Evolutionary conservation across 1,284 basidiomycete species (phyloP).

Genomic region (Coniophora puteana): DNA sequence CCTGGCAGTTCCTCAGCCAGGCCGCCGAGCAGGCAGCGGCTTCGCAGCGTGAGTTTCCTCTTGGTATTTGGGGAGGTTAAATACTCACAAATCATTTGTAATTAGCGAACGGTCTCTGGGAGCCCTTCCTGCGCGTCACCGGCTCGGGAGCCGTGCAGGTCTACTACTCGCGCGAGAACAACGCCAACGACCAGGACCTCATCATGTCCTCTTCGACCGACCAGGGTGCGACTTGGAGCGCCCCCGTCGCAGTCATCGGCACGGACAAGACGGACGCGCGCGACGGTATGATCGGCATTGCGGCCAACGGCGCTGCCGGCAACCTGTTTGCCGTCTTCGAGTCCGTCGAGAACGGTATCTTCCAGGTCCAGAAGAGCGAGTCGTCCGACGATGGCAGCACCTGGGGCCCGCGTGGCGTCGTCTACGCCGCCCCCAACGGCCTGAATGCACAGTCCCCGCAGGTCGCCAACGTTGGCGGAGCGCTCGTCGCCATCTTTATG

Average conservation of each 20-base stretch:
- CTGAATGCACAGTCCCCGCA: conserved; percentile 17
- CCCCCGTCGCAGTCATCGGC: conserved; percentile 15
- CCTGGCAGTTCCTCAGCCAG: conserved; percentile 19
- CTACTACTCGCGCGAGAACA: conserved; percentile 21
- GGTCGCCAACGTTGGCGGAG: conserved; percentile 13
- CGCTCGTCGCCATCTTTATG: conserved; percentile 20
- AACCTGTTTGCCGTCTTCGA: conserved; percentile 17
- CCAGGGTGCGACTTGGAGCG: conserved; percentile 17
- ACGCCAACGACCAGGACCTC: conserved; percentile 19
- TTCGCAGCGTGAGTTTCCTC: too few species aligned
- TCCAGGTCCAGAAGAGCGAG: conserved; percentile 17
- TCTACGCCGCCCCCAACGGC: conserved; percentile 11
- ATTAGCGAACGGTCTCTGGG: conserved; percentile 21
- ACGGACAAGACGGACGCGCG: conserved; percentile 17
- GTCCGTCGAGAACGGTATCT: conserved; percentile 15
- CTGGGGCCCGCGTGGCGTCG: conserved; percentile 10
- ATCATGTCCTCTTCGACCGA: conserved; percentile 21
- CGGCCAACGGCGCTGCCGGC: conserved; percentile 4
- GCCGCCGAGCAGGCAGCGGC: conserved; percentile 11
- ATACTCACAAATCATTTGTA: too few species aligned
- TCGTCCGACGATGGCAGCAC: conserved; percentile 15
- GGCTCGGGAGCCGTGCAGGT: conserved; percentile 16
- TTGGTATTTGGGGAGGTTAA: too few species aligned
- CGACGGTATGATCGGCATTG: conserved; percentile 21
- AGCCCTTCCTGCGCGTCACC: conserved; percentile 18